phyloP scores from a whole-genome alignment of 2,329 filamentous ascomycete species.

The Verticillium klebahnii region DNA sequence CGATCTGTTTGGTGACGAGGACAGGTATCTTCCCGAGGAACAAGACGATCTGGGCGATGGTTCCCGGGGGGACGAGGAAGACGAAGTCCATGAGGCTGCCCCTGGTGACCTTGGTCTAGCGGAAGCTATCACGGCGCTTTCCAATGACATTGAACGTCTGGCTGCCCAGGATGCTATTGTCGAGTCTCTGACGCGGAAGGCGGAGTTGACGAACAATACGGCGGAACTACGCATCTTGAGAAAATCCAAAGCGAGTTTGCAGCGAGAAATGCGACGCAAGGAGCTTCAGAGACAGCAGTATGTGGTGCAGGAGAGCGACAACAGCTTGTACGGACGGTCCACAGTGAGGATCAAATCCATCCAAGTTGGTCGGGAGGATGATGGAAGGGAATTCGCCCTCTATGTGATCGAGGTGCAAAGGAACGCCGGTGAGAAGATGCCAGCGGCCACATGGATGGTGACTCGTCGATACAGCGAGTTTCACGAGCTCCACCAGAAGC shows the following conservation, averaged over 20 bases:
- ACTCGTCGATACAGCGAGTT: slow-evolving; percentile 96
- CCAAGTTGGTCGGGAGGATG: slow-evolving; percentile 85
- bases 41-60: slow-evolving; percentile 65
- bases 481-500: slow-evolving; percentile 85
- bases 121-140: slow-evolving; percentile 87
- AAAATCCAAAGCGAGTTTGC: slow-evolving; percentile 90
- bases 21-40: slow-evolving; percentile 81
- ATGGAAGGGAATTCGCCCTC: slow-evolving; percentile 88
- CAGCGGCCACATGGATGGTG: slow-evolving; percentile 89
- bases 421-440: slow-evolving; percentile 91
- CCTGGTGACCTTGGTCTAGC: slow-evolving; percentile 90
- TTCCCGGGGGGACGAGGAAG: slow-evolving; percentile 56
- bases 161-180: slow-evolving; percentile 85
- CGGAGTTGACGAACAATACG: slow-evolving; percentile 94
- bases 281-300: slow-evolving; percentile 97
- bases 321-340: slow-evolving; percentile 89
- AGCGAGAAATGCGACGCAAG: slow-evolving; percentile 87
- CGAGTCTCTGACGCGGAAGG: slow-evolving; percentile 86
- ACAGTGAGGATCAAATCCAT: slow-evolving; percentile 87
- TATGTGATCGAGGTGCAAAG: slow-evolving; percentile 91
- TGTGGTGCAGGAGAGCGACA: slow-evolving; percentile 95
- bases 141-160: slow-evolving; percentile 84
- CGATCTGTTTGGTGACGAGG: slow-evolving; percentile 86
- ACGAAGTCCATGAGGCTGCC: slow-evolving; percentile 89
- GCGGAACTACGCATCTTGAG: slow-evolving; percentile 86